phyloP scores from a whole-genome alignment of 2,329 filamentous ascomycete species.

The Alternaria infectoria region DNA sequence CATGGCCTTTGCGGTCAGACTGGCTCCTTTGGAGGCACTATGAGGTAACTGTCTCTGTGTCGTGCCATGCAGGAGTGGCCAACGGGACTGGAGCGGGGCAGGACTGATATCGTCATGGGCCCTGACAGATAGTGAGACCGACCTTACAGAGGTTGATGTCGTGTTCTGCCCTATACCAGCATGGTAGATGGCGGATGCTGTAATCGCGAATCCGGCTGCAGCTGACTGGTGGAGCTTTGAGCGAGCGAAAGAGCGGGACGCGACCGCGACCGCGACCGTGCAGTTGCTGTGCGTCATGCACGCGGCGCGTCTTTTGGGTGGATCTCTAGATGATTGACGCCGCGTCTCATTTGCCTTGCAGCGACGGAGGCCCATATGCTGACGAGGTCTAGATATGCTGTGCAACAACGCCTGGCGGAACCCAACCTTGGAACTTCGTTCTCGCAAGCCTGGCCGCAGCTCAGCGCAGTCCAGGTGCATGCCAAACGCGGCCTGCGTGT shows the following conservation, averaged over 20 bases:
- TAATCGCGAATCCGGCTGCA: constrained; percentile 12
- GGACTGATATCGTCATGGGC: constrained; percentile 19
- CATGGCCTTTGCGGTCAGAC: not conserved
- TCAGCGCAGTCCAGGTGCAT: constrained; percentile 6
- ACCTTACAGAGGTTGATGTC: constrained; percentile 22
- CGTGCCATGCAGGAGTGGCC: constrained; percentile 2
- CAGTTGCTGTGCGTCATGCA: constrained; percentile 31
- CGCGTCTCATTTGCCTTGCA: constrained; percentile 9
- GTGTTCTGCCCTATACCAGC: constrained; percentile 16
- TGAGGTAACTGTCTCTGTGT: constrained; percentile 3
- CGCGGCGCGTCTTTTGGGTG: constrained; percentile 8
- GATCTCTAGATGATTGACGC: constrained; percentile 7
- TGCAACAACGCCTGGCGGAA: constrained; percentile 31
- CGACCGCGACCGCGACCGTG: constrained; percentile 16
- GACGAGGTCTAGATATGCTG: constrained; percentile 14
- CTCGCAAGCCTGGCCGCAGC: constrained; percentile 16
- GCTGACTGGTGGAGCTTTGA: constrained; percentile 24
- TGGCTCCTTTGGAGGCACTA: not conserved
- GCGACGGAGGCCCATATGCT: constrained; percentile 1
- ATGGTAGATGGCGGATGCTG: constrained; percentile 17
- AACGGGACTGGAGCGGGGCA: constrained; percentile 8
- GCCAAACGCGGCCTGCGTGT: constrained; percentile 14
- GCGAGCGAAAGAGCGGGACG: constrained; percentile 3
- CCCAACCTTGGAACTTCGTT: constrained; percentile 15
- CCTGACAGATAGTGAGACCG: constrained; percentile 5